Evolutionary conservation across 371 early-diverging fungal genomes (phyloP).

Genomic region (Paramicrosporidium saccamoebae): DNA sequence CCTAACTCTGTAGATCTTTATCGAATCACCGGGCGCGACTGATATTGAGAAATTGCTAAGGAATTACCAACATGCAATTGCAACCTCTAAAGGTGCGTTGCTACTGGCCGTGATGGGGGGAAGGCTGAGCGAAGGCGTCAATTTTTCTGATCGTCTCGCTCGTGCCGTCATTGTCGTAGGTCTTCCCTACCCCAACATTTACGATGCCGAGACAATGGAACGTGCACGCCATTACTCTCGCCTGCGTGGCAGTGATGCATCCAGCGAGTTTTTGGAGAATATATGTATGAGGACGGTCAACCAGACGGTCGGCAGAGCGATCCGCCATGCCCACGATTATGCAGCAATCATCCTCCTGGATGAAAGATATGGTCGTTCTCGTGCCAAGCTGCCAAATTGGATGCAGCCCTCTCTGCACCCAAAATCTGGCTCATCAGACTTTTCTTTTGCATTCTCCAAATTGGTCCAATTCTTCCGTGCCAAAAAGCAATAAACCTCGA

Average conservation of each 20-base stretch:
- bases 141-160: constrained; percentile 58
- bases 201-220: constrained; percentile 22
- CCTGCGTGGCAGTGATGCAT: constrained; percentile 4
- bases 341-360: constrained; percentile 9
- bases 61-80: constrained; percentile 2
- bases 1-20: no score
- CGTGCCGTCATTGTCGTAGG: constrained; percentile 62
- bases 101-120: constrained; percentile 87
- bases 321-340: constrained; percentile 9
- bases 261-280: constrained; percentile 43
- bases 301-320: constrained; percentile 50
- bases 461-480: no score
- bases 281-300: constrained; percentile 85
- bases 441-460: no score
- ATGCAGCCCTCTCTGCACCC: no score
- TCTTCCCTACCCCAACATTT: constrained; percentile 43
- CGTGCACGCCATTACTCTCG: constrained; percentile 3
- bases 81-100: constrained; percentile 20
- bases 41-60: constrained; percentile 1
- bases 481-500: no score
- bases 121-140: constrained; percentile 89
- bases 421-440: no score
- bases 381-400: no score
- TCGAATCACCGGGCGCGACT: constrained; percentile 2
- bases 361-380: constrained; percentile 8